These are phyloP conservation scores for Globisporangium okanoganense DNA, from an alignment of 352 stramenopile species.

Conservation along the genomic window DNA sequence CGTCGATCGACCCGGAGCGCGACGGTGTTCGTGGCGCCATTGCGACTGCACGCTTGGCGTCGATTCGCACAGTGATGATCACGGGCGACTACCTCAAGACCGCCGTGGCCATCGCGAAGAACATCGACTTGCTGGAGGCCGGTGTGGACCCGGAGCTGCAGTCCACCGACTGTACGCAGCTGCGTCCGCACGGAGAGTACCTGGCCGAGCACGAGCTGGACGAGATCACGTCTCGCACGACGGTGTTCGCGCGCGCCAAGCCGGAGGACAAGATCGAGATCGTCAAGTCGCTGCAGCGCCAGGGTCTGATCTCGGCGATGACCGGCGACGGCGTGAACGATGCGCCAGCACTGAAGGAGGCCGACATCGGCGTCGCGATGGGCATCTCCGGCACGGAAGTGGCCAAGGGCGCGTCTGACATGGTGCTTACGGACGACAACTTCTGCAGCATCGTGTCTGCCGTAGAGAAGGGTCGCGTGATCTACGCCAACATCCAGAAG, in stretches of 20 bases:
- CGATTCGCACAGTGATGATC: constrained; percentile 71
- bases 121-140: constrained; percentile 71
- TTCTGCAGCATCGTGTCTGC: constrained; percentile 97
- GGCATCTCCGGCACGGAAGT: constrained; percentile 96
- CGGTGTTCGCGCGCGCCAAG: constrained; percentile 93
- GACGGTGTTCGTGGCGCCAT: constrained; percentile 34
- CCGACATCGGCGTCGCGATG: constrained; percentile 96
- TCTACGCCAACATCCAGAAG: constrained; percentile 98
- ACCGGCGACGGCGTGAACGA: constrained; percentile 99
- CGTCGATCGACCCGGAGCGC: constrained; percentile 59
- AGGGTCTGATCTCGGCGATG: constrained; percentile 90
- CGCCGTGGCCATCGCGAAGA: constrained; percentile 81
- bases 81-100: constrained; percentile 92
- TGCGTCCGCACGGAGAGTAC: constrained; percentile 48
- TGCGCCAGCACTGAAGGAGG: constrained; percentile 94
- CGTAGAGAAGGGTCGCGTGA: constrained; percentile 94
- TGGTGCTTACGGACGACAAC: constrained; percentile 98
- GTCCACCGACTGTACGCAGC: constrained; percentile 68
- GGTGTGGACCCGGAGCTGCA: constrained; percentile 1
- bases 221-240: constrained; percentile 64
- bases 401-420: constrained; percentile 97
- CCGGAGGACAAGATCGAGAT: constrained; percentile 96
- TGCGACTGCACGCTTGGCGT: constrained; percentile 19
- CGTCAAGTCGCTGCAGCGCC: constrained; percentile 91
- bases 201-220: constrained; percentile 78